These are phyloP conservation scores for Helminthosporium solani DNA, from an alignment of 2,329 filamentous ascomycete genomes.

Conservation along the genomic window DNA sequence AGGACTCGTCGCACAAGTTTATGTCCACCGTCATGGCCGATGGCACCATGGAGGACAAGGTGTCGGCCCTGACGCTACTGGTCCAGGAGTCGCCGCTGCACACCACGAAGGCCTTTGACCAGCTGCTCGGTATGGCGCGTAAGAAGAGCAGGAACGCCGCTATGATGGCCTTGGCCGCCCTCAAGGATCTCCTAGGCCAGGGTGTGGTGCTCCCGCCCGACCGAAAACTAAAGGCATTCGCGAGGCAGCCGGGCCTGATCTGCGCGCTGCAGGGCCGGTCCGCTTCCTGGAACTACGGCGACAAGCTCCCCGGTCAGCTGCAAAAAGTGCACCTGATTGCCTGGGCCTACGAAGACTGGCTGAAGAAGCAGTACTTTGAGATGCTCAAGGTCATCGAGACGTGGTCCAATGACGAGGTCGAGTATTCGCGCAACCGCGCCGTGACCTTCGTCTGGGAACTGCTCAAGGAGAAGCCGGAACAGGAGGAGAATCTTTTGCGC, in stretches of 20 bases:
- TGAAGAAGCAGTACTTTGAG: slow-evolving; percentile 92
- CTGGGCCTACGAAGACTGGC: slow-evolving; percentile 93
- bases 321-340: slow-evolving; percentile 75
- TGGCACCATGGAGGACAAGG: slow-evolving; percentile 93
- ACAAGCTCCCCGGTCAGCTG: slow-evolving; percentile 71
- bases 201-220: slow-evolving; percentile 81
- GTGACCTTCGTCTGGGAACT: slow-evolving; percentile 90
- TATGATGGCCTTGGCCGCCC: slow-evolving; percentile 83
- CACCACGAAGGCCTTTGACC: slow-evolving; percentile 86
- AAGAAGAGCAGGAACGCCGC: slow-evolving; percentile 94
- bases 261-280: slow-evolving; percentile 65
- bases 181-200: slow-evolving; percentile 91
- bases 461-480: slow-evolving; percentile 92
- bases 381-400: slow-evolving; percentile 86
- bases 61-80: slow-evolving; percentile 89
- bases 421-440: slow-evolving; percentile 84
- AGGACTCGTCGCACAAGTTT: slow-evolving; percentile 90
- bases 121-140: slow-evolving; percentile 75
- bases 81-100: slow-evolving; percentile 96
- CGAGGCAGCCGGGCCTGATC: slow-evolving; percentile 74
- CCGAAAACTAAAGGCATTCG: slow-evolving; percentile 77
- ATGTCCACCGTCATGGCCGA: slow-evolving; percentile 96
- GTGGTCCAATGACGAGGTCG: slow-evolving; percentile 94
- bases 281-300: slow-evolving; percentile 66
- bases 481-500: slow-evolving; percentile 89